Evolutionary conservation across 2,329 filamentous ascomycete genomes (phyloP).

Genomic region (Fusarium scirpi): DNA sequence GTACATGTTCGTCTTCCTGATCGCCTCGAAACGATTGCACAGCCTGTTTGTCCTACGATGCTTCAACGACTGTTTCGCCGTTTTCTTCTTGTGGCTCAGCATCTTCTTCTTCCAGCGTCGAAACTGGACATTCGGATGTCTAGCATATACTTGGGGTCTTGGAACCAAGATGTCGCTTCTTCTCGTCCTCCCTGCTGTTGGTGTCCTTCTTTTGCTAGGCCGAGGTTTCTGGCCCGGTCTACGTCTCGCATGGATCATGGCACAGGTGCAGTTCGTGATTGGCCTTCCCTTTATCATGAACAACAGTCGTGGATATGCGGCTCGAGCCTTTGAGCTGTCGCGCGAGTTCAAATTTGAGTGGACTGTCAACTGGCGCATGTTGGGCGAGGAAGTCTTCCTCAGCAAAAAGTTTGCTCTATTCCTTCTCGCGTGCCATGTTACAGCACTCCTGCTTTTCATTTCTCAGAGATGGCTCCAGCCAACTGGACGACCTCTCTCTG

Average conservation of each 20-base stretch:
- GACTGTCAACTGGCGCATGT: slow-evolving; percentile 98
- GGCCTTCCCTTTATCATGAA: slow-evolving; percentile 75
- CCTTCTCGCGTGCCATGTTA: slow-evolving; percentile 74
- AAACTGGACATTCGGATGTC: slow-evolving; percentile 77
- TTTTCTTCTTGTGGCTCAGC: slow-evolving; percentile 84
- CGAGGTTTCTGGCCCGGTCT: slow-evolving; percentile 75
- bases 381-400: slow-evolving; percentile 86
- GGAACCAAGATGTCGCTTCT: slow-evolving; percentile 97
- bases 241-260: slow-evolving; percentile 76
- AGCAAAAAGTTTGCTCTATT: slow-evolving; percentile 73
- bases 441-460: slow-evolving; percentile 75
- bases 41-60: slow-evolving; percentile 92
- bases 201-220: slow-evolving; percentile 78
- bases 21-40: slow-evolving; percentile 91
- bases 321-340: slow-evolving; percentile 89
- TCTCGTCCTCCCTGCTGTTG: slow-evolving; percentile 84
- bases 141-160: slow-evolving; percentile 81
- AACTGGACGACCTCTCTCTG: slow-evolving; percentile 67
- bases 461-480: slow-evolving; percentile 79
- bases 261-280: slow-evolving; percentile 79
- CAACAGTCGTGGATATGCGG: slow-evolving; percentile 78
- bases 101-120: slow-evolving; percentile 81
- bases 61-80: slow-evolving; percentile 96
- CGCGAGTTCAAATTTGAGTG: slow-evolving; percentile 95
- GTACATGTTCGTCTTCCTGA: slow-evolving; percentile 86